Percentiles rank a stretch among this genome's conserved stretches.
Conservation (phyloP, 306 rosid genomes). For the Vicia faba region DNA sequence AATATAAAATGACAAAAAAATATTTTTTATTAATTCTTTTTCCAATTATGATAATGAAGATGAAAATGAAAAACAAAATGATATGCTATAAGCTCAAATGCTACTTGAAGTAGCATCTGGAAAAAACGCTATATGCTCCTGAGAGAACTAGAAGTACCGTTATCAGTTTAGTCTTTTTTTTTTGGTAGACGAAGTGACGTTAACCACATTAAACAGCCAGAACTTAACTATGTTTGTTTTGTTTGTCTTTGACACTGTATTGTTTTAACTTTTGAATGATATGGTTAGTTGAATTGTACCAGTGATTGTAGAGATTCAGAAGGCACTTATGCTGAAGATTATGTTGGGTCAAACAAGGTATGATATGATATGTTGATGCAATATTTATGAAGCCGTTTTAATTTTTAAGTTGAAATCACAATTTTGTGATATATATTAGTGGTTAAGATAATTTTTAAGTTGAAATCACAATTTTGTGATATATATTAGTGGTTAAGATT, state of each 20-base stretch:
- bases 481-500: slow-evolving; percentile 30
- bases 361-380: slow-evolving; percentile 39
- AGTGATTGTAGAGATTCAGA: slow-evolving; percentile 54
- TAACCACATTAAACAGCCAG: not conserved
- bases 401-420: slow-evolving; percentile 18
- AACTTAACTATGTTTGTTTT: slow-evolving; percentile 4
- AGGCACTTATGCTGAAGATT: slow-evolving; percentile 51
- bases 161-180: not conserved
- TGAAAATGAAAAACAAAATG: not conserved
- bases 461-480: slow-evolving; percentile 24
- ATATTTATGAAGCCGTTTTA: slow-evolving; percentile 1
- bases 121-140: not conserved
- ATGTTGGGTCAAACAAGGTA: slow-evolving; percentile 63
- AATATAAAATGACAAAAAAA: not conserved
- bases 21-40: not conserved
- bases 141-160: not conserved
- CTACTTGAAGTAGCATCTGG: not conserved
- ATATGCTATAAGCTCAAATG: not conserved
- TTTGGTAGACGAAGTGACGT: too few species aligned
- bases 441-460: too few species aligned
- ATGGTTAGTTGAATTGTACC: slow-evolving; percentile 46
- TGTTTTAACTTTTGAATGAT: slow-evolving; percentile 37
- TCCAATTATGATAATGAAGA: not conserved
- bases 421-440: slow-evolving; percentile 26
- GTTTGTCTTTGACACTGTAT: slow-evolving; percentile 18